Conservation (phyloP, 306 rosid species). For the Quercus berberidifolia region DNA sequence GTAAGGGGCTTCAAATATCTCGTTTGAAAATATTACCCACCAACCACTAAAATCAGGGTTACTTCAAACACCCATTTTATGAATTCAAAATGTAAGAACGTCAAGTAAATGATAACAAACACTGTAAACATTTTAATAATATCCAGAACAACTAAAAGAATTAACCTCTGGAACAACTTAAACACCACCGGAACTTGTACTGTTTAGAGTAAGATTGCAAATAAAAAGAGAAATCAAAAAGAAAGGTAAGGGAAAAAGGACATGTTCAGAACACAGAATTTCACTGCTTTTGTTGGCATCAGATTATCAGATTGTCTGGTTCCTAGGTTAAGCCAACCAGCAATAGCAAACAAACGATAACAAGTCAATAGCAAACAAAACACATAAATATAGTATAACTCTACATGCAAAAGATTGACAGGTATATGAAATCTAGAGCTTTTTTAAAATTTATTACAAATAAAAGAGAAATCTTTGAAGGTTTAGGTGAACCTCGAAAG, state of each 20-base stretch:
- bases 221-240: not conserved
- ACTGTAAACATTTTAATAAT: not conserved
- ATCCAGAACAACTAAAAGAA: not conserved
- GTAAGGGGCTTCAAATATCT: not conserved
- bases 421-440: too few relatives aligned
- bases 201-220: not conserved
- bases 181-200: not conserved
- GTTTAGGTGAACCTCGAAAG: not conserved
- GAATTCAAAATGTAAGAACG: not conserved
- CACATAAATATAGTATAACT: too few relatives aligned
- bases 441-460: not conserved
- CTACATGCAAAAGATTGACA: too few relatives aligned
- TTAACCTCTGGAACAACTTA: not conserved
- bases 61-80: not conserved
- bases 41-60: not conserved
- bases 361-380: too few relatives aligned
- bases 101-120: not conserved
- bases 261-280: too few relatives aligned
- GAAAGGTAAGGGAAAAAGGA: too few relatives aligned
- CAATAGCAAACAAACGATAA: too few relatives aligned
- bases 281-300: too few relatives aligned
- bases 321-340: too few relatives aligned
- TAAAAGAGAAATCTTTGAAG: not conserved
- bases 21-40: not conserved
- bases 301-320: too few relatives aligned